Conservation (phyloP, 1,284 basidiomycete species). For the Ceratobasidium sp. region DNA sequence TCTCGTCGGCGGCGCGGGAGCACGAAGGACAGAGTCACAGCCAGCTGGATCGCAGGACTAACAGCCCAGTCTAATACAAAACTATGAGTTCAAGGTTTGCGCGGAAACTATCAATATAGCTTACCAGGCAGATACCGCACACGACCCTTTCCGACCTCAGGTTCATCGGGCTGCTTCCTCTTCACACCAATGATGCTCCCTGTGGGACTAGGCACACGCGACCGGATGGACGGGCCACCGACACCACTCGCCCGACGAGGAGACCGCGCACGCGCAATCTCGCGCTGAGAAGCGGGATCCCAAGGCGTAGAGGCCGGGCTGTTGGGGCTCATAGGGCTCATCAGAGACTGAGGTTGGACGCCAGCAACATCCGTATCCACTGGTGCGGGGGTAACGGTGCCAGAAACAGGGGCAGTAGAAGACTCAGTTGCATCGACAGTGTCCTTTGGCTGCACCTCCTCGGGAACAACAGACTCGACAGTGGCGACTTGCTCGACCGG, state of each 20-base stretch:
- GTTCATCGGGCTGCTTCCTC: constrained; percentile 42
- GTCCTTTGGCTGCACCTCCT: constrained; percentile 5
- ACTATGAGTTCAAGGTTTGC: background rate
- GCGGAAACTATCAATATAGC: background rate
- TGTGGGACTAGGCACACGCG: constrained; percentile 32
- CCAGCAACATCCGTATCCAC: constrained; percentile 14
- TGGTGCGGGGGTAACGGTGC: background rate
- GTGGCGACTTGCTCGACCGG: background rate
- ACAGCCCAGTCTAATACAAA: constrained; percentile 31
- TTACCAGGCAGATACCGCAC: constrained; percentile 42
- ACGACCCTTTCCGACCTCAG: constrained; percentile 19
- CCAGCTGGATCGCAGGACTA: constrained; percentile 42
- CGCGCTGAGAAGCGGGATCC: constrained; percentile 26
- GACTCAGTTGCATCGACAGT: background rate
- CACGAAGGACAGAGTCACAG: constrained; percentile 35
- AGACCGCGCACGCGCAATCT: constrained; percentile 39
- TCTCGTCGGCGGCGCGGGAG: constrained; percentile 40
- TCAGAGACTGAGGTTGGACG: background rate
- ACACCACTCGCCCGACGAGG: constrained; percentile 22
- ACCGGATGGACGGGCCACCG: constrained; percentile 32
- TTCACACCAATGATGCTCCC: constrained; percentile 44
- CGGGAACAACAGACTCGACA: constrained; percentile 1
- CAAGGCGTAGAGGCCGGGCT: constrained; percentile 42
- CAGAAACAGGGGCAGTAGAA: background rate
- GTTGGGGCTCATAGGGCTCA: constrained; percentile 44